Base-by-base conservation (phyloP, 2,329 filamentous ascomycete species). In the Fusarium heterosporum region DNA sequence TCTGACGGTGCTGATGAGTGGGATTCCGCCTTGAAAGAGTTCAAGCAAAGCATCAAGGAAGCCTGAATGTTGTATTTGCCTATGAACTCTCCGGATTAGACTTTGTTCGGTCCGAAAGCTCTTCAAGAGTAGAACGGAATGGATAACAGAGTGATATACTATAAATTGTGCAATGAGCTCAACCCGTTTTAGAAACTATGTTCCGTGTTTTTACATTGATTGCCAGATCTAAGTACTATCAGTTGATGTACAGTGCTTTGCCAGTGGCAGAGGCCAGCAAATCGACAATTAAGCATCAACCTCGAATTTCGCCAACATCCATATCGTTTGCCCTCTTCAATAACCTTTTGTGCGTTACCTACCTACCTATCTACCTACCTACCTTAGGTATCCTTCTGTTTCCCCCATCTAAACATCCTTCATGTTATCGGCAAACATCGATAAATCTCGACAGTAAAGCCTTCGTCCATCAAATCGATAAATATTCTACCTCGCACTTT, bases 1-100 rank as follows among this genome's bases (percentile, higher is more conserved):
- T 75, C 77, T 3, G 76, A 84, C 22, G 82, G 82, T 3, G 73
- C 72, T 10, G 74, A 77, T 5, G 72, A 77, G 28, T 91, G 89
- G 88, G 72, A 77, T 34, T 68, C 72, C 49, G 78, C 85, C 17
- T 64, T 87, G 61, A 57, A 60, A 11, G 73, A 74, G 14, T 89
- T 90, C 69, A 86, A 82, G 70, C 43, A 58, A 10, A 55, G 74
- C 8, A 71, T 79, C 19, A 67, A 71, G 6, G 74, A 78, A 40
- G 13, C 30, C 6, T 68, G 55, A 54, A 12, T 6, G 17, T 28
- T 19, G 5, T 17, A 14, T 17, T 34, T 36, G 4, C 16, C 22
- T 6, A 22, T 22, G 22, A 22, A 22, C 22, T 22, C 22, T 22
- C 22, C 6, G 22, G 22, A 22, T 22, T 22, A 22, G 12, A 16